Percentiles rank a stretch among this genome's conserved stretches.
These are phyloP conservation scores for Typha latifolia DNA, from an alignment of 176 grass and related monocot genomes.

Conservation along the genomic window DNA sequence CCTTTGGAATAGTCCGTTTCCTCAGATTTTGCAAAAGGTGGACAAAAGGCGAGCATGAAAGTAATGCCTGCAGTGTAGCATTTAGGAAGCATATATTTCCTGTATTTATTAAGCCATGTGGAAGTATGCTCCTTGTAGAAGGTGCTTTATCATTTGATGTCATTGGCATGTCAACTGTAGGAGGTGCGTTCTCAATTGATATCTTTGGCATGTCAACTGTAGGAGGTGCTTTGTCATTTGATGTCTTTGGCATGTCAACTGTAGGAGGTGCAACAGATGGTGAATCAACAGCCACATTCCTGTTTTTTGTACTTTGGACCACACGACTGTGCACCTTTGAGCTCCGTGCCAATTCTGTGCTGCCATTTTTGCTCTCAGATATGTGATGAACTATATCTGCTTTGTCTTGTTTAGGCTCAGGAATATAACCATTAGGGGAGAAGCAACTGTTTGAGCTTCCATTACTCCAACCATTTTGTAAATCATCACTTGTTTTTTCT, in stretches of 20 bases:
- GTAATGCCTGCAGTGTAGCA: slow-evolving; percentile 80
- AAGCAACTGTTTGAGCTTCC: slow-evolving; percentile 21
- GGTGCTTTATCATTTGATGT: slow-evolving; percentile 28
- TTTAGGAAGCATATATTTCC: slow-evolving; percentile 96
- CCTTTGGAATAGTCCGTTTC: slow-evolving; percentile 59
- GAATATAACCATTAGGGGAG: slow-evolving; percentile 24
- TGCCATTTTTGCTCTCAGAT: slow-evolving; percentile 7
- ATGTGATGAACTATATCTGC: slow-evolving; percentile 12
- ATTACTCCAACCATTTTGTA: slow-evolving; percentile 41
- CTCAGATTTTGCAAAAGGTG: slow-evolving; percentile 56
- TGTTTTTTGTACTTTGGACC: slow-evolving; percentile 31
- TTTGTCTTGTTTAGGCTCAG: slow-evolving; percentile 19
- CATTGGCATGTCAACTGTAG: slow-evolving; percentile 2
- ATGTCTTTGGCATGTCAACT: slow-evolving; percentile 13
- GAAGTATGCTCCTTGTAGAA: slow-evolving; percentile 42
- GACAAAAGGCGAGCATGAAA: slow-evolving; percentile 79
- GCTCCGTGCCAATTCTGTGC: neutral
- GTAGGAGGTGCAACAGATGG: slow-evolving; percentile 21
- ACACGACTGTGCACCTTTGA: slow-evolving; percentile 18
- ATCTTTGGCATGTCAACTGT: slow-evolving; percentile 12
- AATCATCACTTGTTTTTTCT: slow-evolving; percentile 13
- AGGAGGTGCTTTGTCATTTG: slow-evolving; percentile 9
- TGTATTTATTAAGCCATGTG: slow-evolving; percentile 82
- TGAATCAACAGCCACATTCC: slow-evolving; percentile 23
- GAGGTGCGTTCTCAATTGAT: too few species aligned